These are phyloP conservation scores for Deuterostichococcus epilithicus DNA, from an alignment of 139 green algal genomes.

Conservation along the genomic window DNA sequence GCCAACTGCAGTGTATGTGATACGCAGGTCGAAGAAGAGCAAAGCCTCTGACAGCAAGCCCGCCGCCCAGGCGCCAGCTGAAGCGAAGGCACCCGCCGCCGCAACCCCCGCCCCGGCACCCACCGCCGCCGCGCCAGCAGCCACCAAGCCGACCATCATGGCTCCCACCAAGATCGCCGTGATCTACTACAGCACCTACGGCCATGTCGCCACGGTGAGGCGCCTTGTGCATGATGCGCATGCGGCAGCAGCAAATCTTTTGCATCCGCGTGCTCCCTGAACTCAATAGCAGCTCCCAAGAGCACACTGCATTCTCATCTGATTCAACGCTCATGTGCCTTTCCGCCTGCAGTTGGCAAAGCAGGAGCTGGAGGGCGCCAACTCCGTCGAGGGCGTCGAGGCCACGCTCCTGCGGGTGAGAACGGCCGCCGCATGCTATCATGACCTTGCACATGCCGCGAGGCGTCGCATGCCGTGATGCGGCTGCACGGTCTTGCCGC, in stretches of 20 bases:
- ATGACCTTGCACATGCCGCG: not conserved
- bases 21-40: not conserved
- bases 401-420: conserved; percentile 56
- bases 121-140: not conserved
- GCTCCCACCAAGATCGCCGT: not conserved
- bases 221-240: not conserved
- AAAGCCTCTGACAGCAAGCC: not conserved
- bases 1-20: too few relatives aligned
- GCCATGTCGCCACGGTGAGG: conserved; percentile 43
- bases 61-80: not conserved
- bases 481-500: not conserved
- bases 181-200: conserved; percentile 59
- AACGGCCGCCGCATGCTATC: not conserved
- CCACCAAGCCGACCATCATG: not conserved
- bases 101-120: too few relatives aligned
- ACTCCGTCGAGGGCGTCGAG: conserved; percentile 58
- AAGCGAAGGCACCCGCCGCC: not conserved
- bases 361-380: conserved; percentile 51
- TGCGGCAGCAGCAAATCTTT: not conserved
- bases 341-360: conserved; percentile 37
- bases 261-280: too few relatives aligned
- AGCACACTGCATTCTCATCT: too few relatives aligned
- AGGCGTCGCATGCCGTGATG: not conserved
- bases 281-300: too few relatives aligned
- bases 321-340: too few relatives aligned